These are phyloP conservation scores for Friedmanniomyces simplex DNA, from an alignment of 495 filamentous ascomycete genomes.

Conservation along the genomic window DNA sequence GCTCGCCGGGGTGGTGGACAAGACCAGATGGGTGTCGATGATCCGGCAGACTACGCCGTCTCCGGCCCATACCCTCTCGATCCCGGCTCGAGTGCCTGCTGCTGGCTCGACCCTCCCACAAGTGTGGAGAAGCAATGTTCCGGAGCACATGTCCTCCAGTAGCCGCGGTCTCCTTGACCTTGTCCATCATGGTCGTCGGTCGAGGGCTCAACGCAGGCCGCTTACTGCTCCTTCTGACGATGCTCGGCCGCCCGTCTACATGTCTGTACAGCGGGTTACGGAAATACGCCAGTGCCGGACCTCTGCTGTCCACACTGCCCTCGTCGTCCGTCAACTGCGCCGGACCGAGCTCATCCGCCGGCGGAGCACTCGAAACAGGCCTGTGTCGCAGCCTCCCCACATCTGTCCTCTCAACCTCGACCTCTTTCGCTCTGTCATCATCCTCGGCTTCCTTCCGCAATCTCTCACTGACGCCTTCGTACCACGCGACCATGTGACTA, in stretches of 20 bases:
- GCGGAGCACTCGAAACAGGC: neutral
- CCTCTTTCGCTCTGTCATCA: slow-evolving; percentile 17
- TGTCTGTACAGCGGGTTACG: slow-evolving; percentile 31
- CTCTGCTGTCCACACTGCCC: slow-evolving; percentile 24
- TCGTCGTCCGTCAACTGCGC: slow-evolving; percentile 25
- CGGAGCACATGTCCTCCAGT: slow-evolving; percentile 22
- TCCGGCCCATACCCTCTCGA: slow-evolving; percentile 3
- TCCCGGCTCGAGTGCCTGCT: slow-evolving; percentile 12
- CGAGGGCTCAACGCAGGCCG: slow-evolving; percentile 15
- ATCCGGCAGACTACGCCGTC: slow-evolving; percentile 15
- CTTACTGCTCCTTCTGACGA: slow-evolving; percentile 22
- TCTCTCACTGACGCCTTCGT: slow-evolving; percentile 55
- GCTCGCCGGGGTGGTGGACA: slow-evolving; percentile 13
- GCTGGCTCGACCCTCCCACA: slow-evolving; percentile 19
- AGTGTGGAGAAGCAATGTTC: slow-evolving; percentile 20
- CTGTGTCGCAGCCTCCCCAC: slow-evolving; percentile 13
- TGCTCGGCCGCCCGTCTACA: slow-evolving; percentile 23
- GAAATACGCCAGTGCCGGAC: slow-evolving; percentile 32
- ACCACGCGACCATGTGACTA: slow-evolving; percentile 70
- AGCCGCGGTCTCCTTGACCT: slow-evolving; percentile 24
- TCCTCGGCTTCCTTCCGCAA: slow-evolving; percentile 33
- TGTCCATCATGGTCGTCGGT: slow-evolving; percentile 24
- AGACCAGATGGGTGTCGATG: slow-evolving; percentile 5
- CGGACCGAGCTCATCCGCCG: neutral
- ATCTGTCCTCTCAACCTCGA: slow-evolving; percentile 18